Evolutionary conservation across 306 rosid genomes (phyloP).

Genomic region (Prunus persica): Prunus_persica_NCBIv2 NC_034012.1:16180501-16181000

Average conservation of each 20-base stretch:
- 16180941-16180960: neutral
- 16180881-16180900: no score
- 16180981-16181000: neutral
- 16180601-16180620: neutral
- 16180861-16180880: no score
- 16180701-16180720: no score
- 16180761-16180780: neutral
- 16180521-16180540: neutral
- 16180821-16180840: no score
- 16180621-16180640: neutral
- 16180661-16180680: no score
- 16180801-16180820: neutral
- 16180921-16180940: neutral
- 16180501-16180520: neutral
- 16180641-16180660: no score
- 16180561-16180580: neutral
- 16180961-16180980: neutral
- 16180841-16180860: no score
- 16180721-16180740: neutral
- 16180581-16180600: neutral
- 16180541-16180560: no score
- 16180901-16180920: no score
- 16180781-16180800: neutral
- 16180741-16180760: neutral
- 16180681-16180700: no score